These are phyloP conservation scores for Yamadazyma diddensiae DNA, from an alignment of 1,139 yeast genomes.

Conservation along the genomic window DNA sequence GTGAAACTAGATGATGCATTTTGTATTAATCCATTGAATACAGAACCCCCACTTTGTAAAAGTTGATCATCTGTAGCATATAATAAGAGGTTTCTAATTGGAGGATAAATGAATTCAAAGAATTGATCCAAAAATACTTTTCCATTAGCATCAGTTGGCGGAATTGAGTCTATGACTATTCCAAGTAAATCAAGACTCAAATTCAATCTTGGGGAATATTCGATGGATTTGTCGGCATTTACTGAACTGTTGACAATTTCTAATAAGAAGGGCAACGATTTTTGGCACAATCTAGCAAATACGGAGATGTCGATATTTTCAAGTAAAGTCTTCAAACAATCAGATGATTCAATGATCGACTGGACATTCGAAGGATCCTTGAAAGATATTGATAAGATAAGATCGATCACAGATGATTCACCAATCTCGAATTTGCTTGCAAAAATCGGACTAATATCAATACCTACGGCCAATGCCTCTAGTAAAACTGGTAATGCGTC, in stretches of 20 bases:
- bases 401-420: constrained; percentile 34
- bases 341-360: constrained; percentile 60
- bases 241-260: constrained; percentile 28
- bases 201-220: constrained; percentile 58
- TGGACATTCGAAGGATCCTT: constrained; percentile 77
- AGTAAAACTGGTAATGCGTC: constrained; percentile 76
- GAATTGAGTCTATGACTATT: constrained; percentile 48
- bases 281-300: constrained; percentile 48
- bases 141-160: constrained; percentile 27
- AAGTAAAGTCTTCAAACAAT: constrained; percentile 57
- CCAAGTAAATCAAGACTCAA: constrained; percentile 67
- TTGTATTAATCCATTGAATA: constrained; percentile 60
- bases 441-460: constrained; percentile 40
- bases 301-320: constrained; percentile 41
- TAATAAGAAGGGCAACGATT: constrained; percentile 52
- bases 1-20: constrained; percentile 47
- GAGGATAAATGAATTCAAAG: constrained; percentile 50
- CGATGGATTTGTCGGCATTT: constrained; percentile 19
- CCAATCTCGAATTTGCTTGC: constrained; percentile 26
- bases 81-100: constrained; percentile 49
- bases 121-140: constrained; percentile 46
- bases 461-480: constrained; percentile 63
- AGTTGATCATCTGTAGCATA: constrained; percentile 73
- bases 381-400: constrained; percentile 63
- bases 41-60: constrained; percentile 75